A percentile compares a stretch with the other conserved stretches of the same genome.
Conservation (phyloP, 352 stramenopile genomes). For the Phytophthora ohioensis region DNA sequence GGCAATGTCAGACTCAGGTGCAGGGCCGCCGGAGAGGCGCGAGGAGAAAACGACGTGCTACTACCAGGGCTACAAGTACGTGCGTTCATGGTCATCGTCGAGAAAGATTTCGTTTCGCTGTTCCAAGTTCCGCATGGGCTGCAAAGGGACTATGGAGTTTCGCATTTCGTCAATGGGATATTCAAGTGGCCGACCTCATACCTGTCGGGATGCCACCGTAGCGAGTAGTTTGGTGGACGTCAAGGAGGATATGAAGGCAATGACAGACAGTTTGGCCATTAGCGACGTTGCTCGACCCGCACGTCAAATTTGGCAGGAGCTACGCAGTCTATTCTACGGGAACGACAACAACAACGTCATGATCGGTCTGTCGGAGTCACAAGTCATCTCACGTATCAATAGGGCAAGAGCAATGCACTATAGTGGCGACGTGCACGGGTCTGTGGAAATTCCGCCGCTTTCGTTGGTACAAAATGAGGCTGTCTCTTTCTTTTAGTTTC, state of each 20-base stretch:
- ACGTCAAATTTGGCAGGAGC: background rate
- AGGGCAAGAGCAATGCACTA: constrained; percentile 2
- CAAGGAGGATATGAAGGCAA: constrained; percentile 1
- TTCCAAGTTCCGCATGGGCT: background rate
- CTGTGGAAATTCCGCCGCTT: constrained; percentile 14
- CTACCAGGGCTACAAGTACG: constrained; percentile 2
- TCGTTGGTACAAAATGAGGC: constrained; percentile 9
- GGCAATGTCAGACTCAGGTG: constrained; percentile 3
- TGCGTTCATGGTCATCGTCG: background rate
- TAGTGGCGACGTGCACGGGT: constrained; percentile 5
- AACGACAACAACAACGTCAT: constrained; percentile 2
- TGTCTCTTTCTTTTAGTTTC: background rate
- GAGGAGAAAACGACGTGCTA: background rate
- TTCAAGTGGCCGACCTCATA: background rate
- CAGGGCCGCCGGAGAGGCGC: background rate
- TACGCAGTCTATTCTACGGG: constrained; percentile 1
- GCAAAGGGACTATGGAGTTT: background rate
- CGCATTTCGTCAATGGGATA: background rate
- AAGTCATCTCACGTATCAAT: background rate
- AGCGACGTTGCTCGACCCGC: background rate
- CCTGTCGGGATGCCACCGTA: background rate
- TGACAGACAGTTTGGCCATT: constrained; percentile 1
- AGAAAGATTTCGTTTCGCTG: background rate
- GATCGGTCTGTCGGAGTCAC: background rate
- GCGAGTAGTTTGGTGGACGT: background rate